Conservation (phyloP, 768 basidiomycete species). For the Amanita thiersii region DNA sequence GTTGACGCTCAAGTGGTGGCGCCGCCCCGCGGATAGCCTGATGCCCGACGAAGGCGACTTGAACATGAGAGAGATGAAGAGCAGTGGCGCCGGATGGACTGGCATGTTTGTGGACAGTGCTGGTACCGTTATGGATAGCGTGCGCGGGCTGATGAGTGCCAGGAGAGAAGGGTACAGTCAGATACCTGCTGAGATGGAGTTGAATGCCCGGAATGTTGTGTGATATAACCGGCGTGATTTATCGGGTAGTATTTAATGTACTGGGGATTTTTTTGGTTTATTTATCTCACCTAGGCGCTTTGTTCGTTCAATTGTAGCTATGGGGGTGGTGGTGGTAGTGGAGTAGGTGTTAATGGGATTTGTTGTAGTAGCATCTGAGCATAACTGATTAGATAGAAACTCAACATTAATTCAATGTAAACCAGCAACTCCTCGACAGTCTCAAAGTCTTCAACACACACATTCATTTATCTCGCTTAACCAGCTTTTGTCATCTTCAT, state of each 20-base stretch:
- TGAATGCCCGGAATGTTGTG: constrained; percentile 8
- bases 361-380: too few relatives aligned
- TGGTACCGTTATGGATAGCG: constrained; percentile 29
- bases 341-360: too few relatives aligned
- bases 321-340: background rate
- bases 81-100: constrained; percentile 30
- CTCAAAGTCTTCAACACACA: too few relatives aligned
- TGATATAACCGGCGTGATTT: too few relatives aligned
- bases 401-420: too few relatives aligned
- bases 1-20: constrained; percentile 81
- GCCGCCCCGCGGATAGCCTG: constrained; percentile 56
- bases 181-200: constrained; percentile 61
- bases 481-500: too few relatives aligned
- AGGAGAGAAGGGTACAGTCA: constrained; percentile 51
- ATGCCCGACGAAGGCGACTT: constrained; percentile 55
- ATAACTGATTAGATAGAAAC: too few relatives aligned
- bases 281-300: background rate
- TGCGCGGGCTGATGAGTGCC: constrained; percentile 29
- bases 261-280: background rate
- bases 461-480: too few relatives aligned
- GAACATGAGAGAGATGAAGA: constrained; percentile 28
- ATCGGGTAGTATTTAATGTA: too few relatives aligned
- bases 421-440: too few relatives aligned
- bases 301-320: background rate
- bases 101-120: constrained; percentile 42